phyloP scores from a whole-genome alignment of 2,329 filamentous ascomycete species.

The Aspergillus ochraceus region DNA sequence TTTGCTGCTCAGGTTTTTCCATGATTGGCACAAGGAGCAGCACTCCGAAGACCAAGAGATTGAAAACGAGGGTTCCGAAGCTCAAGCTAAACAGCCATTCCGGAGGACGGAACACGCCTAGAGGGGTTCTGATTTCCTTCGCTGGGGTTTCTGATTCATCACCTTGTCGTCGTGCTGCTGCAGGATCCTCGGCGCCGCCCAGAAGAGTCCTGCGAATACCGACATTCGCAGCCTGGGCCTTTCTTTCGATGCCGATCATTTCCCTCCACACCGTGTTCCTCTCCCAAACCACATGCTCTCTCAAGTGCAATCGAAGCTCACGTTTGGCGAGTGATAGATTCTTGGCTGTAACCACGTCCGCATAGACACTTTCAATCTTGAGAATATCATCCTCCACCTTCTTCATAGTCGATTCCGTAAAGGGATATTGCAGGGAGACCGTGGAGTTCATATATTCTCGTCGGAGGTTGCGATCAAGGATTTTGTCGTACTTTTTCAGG shows the following conservation, averaged over 20 bases:
- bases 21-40: constrained; percentile 79
- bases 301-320: constrained; percentile 83
- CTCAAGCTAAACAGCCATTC: constrained; percentile 81
- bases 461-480: constrained; percentile 77
- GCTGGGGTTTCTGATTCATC: constrained; percentile 69
- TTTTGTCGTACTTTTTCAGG: constrained; percentile 98
- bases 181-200: constrained; percentile 68
- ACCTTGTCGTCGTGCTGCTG: constrained; percentile 74
- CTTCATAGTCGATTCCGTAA: constrained; percentile 70
- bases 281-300: constrained; percentile 98
- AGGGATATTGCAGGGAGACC: constrained; percentile 79
- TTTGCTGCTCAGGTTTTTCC: constrained; percentile 86
- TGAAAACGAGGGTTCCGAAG: constrained; percentile 72
- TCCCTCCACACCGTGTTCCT: constrained; percentile 98
- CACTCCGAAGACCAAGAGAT: constrained; percentile 70
- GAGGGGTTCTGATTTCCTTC: constrained; percentile 74
- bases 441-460: constrained; percentile 70
- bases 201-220: constrained; percentile 76
- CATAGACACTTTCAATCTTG: constrained; percentile 76
- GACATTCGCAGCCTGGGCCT: constrained; percentile 89
- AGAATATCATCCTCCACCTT: constrained; percentile 69
- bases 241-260: constrained; percentile 96
- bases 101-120: constrained; percentile 75
- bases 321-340: constrained; percentile 75
- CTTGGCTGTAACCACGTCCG: constrained; percentile 77